Conservation (phyloP, 2,329 filamentous ascomycete genomes). For the Aspergillus sp. region DNA sequence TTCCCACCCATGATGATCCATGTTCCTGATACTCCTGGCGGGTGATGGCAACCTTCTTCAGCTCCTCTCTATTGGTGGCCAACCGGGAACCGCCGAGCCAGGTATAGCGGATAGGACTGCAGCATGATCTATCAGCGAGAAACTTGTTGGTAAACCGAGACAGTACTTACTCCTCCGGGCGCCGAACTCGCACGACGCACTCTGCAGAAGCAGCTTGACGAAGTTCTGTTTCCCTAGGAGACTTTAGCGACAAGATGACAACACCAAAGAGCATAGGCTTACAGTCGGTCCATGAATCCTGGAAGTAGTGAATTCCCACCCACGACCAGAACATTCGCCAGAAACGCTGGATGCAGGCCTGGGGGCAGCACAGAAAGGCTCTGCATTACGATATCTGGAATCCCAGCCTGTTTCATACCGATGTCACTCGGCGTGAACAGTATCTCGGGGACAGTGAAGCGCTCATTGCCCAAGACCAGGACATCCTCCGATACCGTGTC, state of each 20-base stretch:
- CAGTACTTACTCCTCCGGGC: conserved; percentile 58
- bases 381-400: conserved; percentile 80
- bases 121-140: conserved; percentile 6
- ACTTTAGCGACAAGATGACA: conserved; percentile 18
- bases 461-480: conserved; percentile 84
- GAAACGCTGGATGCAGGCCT: conserved; percentile 77
- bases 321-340: conserved; percentile 85
- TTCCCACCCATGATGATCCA: conserved; percentile 71
- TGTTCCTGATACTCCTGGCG: conserved; percentile 88
- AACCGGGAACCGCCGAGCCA: conserved; percentile 84
- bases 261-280: conserved; percentile 21
- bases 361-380: conserved; percentile 71
- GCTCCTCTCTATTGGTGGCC: conserved; percentile 63
- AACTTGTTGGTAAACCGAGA: background rate
- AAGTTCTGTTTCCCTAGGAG: conserved; percentile 61
- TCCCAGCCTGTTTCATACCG: conserved; percentile 76
- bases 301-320: conserved; percentile 80
- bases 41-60: conserved; percentile 72
- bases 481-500: conserved; percentile 67
- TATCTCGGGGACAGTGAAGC: conserved; percentile 85
- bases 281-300: conserved; percentile 78
- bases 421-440: conserved; percentile 85
- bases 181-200: conserved; percentile 71
- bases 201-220: conserved; percentile 71
- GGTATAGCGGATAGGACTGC: conserved; percentile 69